Evolutionary conservation across 2,329 filamentous ascomycete genomes (phyloP), one percentile per base, ranked within the genome.

Genomic region (Diaporthe aspalathi): DNA sequence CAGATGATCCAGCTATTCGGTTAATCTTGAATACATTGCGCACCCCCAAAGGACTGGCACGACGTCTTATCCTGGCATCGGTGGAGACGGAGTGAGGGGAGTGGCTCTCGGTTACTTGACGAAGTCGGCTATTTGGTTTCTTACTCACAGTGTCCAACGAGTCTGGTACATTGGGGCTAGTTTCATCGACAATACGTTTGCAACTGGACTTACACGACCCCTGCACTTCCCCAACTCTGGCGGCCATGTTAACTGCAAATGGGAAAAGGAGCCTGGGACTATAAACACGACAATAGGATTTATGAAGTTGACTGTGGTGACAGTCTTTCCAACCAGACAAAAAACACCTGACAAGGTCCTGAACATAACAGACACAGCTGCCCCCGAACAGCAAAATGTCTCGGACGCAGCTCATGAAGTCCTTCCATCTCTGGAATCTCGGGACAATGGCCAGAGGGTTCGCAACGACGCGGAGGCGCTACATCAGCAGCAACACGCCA

Each of bases 101-200:
- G 6, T 9, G 40, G 40, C 20, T 14, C 24, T 38, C 65, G 65
- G 49, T 54, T 67, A 45, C 49, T 53, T 54, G 7, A 5, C 9
- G 35, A 7, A 56, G 38, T 67, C 50, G 65, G 65, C 65, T 67
- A 54, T 7, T 32, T 6, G 4, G 0, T 17, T 67, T 67, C 20
- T 45, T 29, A 20, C 16, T 16, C 20, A 24, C 22, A 27, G 32
- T 45, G 35, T 53, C 50, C 11, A 1, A 11, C 11, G 3, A 5
- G 1, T 14, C 1, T 5, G 12, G 6, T 0, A 9, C 20, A 17
- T 20, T 12, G 20, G 14, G 5, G 27, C 1, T 8, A n/a, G n/a
- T n/a, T 35, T 35, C 32, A 35, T 9, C 32, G 32, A 35, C 32
- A 35, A 35, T 50, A n/a, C 16, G 60, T 24, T 35, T 63, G 60